These are phyloP conservation scores for Trametes sp. DNA, from an alignment of 1,284 basidiomycete species.

Conservation along the genomic window DNA sequence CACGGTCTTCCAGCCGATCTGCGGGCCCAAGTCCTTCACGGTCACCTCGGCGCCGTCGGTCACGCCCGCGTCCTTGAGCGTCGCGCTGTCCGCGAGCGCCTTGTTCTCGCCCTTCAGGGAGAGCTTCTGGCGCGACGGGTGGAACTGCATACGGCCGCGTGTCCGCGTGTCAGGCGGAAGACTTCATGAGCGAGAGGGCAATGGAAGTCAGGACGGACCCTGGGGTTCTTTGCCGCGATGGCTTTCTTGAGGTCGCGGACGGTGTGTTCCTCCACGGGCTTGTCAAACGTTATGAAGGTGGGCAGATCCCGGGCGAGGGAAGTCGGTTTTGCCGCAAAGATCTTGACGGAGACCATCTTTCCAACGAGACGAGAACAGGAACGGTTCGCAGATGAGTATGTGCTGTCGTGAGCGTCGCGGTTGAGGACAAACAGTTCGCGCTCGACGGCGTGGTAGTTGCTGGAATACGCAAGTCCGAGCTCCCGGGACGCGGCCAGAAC, in stretches of 20 bases:
- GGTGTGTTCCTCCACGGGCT: constrained; percentile 54
- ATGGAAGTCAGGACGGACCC: constrained; percentile 47
- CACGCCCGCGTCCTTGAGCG: constrained; percentile 65
- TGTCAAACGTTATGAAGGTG: constrained; percentile 61
- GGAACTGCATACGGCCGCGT: constrained; percentile 58
- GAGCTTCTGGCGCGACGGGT: constrained; percentile 76
- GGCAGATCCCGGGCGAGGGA: constrained; percentile 63
- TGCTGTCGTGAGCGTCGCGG: too few species aligned
- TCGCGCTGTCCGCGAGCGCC: constrained; percentile 68
- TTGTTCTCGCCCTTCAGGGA: constrained; percentile 67
- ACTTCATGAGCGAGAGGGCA: neutral
- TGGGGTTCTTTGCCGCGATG: constrained; percentile 63
- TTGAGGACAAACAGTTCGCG: too few species aligned
- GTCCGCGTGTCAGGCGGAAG: too few species aligned
- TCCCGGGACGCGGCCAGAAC: too few species aligned
- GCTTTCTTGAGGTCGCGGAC: constrained; percentile 68
- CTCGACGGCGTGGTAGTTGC: too few species aligned
- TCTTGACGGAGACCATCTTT: constrained; percentile 67
- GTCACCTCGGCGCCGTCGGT: constrained; percentile 65
- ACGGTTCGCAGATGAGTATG: too few species aligned
- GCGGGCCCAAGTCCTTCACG: constrained; percentile 90
- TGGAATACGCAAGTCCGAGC: too few species aligned
- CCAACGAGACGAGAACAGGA: neutral
- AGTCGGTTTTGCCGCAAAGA: constrained; percentile 55
- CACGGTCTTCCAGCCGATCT: constrained; percentile 87